phyloP scores from a whole-genome alignment of 192 early-diverging fungal species.

The Podila minutissima region DNA sequence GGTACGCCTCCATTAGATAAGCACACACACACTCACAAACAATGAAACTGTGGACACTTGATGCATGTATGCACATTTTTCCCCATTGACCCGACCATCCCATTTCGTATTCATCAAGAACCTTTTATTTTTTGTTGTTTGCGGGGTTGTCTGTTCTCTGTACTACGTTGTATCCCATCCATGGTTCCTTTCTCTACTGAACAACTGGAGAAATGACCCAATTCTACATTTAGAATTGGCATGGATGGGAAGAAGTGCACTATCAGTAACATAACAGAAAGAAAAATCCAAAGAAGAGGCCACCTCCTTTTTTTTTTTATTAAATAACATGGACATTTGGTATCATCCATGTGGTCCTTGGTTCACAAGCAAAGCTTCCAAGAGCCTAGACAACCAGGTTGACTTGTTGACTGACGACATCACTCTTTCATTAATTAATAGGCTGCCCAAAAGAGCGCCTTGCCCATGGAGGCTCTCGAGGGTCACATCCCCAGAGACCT shows the following conservation, averaged over 20 bases:
- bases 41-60: too few species aligned
- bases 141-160: not conserved
- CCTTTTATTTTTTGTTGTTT: conserved; percentile 8
- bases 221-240: conserved; percentile 1
- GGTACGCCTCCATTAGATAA: too few species aligned
- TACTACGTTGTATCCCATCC: not conserved
- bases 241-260: not conserved
- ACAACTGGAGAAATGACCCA: not conserved
- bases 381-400: too few species aligned
- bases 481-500: conserved; percentile 71
- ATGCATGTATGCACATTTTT: not conserved
- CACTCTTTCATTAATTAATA: not conserved
- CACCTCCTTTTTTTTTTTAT: conserved; percentile 2
- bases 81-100: not conserved
- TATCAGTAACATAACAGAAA: not conserved
- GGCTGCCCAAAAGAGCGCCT: conserved; percentile 61
- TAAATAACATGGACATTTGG: too few species aligned
- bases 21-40: too few species aligned
- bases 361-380: too few species aligned
- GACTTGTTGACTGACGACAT: not conserved
- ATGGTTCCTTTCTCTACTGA: conserved; percentile 4
- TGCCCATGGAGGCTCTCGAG: conserved; percentile 60
- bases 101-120: not conserved
- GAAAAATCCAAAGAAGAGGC: not conserved
- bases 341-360: too few species aligned